A percentile compares a stretch with the other conserved stretches of the same genome.
These are phyloP conservation scores for Theobroma cacao DNA, from an alignment of 345 rosid genomes.

Conservation along the genomic window DNA sequence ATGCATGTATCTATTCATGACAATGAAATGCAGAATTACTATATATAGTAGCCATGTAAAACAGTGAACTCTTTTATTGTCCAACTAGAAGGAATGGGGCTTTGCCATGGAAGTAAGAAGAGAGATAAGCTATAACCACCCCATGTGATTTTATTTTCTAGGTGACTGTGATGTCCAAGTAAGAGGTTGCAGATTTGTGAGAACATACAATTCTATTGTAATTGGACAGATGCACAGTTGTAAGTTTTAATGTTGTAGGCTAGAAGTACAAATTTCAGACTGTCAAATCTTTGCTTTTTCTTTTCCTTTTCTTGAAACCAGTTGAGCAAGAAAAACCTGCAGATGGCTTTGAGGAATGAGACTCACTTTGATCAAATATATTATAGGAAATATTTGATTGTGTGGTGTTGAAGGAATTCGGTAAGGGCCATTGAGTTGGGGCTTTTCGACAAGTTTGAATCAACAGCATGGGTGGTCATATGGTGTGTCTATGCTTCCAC, in stretches of 20 bases:
- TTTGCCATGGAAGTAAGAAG: constrained; percentile 13
- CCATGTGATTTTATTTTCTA: constrained; percentile 31
- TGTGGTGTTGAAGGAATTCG: constrained; percentile 28
- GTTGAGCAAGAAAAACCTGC: constrained; percentile 9
- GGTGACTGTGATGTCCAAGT: constrained; percentile 34
- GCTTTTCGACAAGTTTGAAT: constrained; percentile 23
- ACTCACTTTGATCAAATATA: background rate
- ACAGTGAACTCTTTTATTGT: background rate
- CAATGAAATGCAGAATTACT: background rate
- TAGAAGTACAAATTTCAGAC: constrained; percentile 23
- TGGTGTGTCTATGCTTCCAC: constrained; percentile 29
- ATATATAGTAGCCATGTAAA: background rate
- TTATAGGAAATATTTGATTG: constrained; percentile 2
- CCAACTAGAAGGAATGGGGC: constrained; percentile 38
- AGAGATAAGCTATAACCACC: constrained; percentile 26
- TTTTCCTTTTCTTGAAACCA: background rate
- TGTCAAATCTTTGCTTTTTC: constrained; percentile 31
- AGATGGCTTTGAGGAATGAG: constrained; percentile 20
- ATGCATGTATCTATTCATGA: background rate
- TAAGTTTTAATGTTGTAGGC: constrained; percentile 36
- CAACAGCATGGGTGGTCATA: constrained; percentile 41
- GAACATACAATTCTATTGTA: constrained; percentile 24
- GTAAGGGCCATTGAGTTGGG: constrained; percentile 24
- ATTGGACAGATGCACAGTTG: constrained; percentile 29
- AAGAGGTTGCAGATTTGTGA: constrained; percentile 30